Percentiles rank a stretch among this genome's conserved stretches.
phyloP scores from a whole-genome alignment of 306 rosid genomes.

The Aeschynomene evenia region DNA sequence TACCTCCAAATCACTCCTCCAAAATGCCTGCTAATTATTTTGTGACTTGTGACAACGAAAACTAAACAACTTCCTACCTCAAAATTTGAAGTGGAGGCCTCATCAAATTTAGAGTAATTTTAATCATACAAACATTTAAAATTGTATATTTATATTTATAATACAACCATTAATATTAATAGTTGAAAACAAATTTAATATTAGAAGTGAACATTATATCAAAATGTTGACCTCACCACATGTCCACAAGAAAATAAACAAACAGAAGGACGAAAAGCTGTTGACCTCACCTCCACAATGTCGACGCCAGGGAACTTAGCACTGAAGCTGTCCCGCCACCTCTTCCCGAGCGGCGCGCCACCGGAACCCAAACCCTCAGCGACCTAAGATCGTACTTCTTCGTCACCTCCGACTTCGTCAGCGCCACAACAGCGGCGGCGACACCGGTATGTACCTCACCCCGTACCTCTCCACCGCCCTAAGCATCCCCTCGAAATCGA shows the following conservation, averaged over 20 bases:
- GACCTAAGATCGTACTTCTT: conserved; percentile 66
- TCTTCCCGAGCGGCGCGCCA: conserved; percentile 84
- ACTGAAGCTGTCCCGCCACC: conserved; percentile 46
- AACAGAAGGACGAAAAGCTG: background rate
- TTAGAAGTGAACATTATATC: too few species aligned
- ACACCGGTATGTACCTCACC: conserved; percentile 62
- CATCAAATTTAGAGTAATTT: too few species aligned
- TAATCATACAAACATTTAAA: too few species aligned
- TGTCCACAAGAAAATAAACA: background rate
- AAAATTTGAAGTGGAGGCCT: too few species aligned
- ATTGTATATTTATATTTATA: too few species aligned
- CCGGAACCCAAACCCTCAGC: conserved; percentile 52
- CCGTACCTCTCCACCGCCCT: conserved; percentile 60
- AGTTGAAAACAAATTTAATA: too few species aligned
- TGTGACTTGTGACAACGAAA: too few species aligned
- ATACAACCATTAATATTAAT: too few species aligned
- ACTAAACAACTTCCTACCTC: too few species aligned
- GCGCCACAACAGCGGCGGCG: conserved; percentile 82
- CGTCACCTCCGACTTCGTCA: conserved; percentile 62
- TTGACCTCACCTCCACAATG: conserved; percentile 46
- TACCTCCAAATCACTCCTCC: too few species aligned
- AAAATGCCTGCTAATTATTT: too few species aligned
- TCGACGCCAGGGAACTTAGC: conserved; percentile 56
- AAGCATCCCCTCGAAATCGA: conserved; percentile 65
- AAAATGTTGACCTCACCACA: too few species aligned